Evolutionary conservation across 257 asterid genomes (phyloP).

Genomic region (Phtheirospermum japonicum): DNA sequence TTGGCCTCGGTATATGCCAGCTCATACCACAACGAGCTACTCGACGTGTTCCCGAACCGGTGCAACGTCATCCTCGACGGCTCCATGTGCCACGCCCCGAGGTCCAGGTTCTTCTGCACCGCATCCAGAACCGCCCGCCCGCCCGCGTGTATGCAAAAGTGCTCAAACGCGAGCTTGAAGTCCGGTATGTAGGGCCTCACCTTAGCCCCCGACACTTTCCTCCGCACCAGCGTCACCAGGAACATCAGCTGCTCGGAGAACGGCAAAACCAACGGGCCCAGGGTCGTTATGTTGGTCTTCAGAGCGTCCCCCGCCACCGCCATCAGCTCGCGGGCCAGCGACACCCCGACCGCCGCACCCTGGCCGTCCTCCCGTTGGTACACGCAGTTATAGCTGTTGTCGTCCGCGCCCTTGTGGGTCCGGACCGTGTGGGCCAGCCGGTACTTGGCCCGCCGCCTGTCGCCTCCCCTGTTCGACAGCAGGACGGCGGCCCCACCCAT

Average conservation of each 20-base stretch:
- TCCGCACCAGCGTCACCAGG: slow-evolving; percentile 35
- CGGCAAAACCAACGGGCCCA: slow-evolving; percentile 55
- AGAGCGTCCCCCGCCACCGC: slow-evolving; percentile 51
- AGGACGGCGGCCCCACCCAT: slow-evolving; percentile 62
- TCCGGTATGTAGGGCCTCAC: slow-evolving; percentile 63
- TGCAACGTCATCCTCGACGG: slow-evolving; percentile 63
- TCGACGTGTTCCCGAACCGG: slow-evolving; percentile 57
- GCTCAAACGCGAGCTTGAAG: slow-evolving; percentile 62
- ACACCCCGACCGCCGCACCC: slow-evolving; percentile 43
- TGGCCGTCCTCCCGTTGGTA: slow-evolving; percentile 52
- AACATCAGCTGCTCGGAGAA: slow-evolving; percentile 51
- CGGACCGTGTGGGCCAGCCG: slow-evolving; percentile 51
- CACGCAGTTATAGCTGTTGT: slow-evolving; percentile 51
- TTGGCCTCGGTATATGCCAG: slow-evolving; percentile 49
- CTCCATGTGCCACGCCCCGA: slow-evolving; percentile 62
- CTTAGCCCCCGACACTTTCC: slow-evolving; percentile 33
- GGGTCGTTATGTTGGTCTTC: slow-evolving; percentile 50
- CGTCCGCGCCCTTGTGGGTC: slow-evolving; percentile 58
- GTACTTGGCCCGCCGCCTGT: slow-evolving; percentile 45
- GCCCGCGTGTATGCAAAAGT: slow-evolving; percentile 57
- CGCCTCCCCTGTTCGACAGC: slow-evolving; percentile 39
- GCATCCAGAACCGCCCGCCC: slow-evolving; percentile 60
- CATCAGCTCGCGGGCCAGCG: slow-evolving; percentile 50
- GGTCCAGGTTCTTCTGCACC: slow-evolving; percentile 47
- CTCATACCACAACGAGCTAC: slow-evolving; percentile 61